These are phyloP conservation scores for Capronia epimyces DNA, from an alignment of 2,329 filamentous ascomycete species.

Conservation along the genomic window DNA sequence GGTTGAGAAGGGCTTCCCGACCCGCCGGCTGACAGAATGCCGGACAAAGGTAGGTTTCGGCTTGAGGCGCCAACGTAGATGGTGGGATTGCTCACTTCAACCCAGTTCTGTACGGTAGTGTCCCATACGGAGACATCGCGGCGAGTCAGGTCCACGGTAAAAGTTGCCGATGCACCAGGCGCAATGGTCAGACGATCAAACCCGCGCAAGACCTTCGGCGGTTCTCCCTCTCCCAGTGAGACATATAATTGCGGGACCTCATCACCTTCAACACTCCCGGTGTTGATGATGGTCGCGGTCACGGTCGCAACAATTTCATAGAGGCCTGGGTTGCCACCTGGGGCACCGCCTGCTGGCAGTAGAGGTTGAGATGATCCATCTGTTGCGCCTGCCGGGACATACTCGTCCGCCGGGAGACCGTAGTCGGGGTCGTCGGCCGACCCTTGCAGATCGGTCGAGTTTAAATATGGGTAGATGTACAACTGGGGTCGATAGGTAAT, in stretches of 20 bases:
- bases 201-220: slow-evolving; percentile 61
- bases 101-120: slow-evolving; percentile 73
- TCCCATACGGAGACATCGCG: slow-evolving; percentile 90
- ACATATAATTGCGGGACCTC: slow-evolving; percentile 62
- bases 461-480: slow-evolving; percentile 63
- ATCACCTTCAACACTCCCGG: slow-evolving; percentile 44
- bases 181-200: slow-evolving; percentile 73
- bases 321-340: slow-evolving; percentile 55
- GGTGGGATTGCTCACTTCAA: slow-evolving; percentile 52
- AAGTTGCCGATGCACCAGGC: slow-evolving; percentile 62
- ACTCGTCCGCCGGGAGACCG: slow-evolving; percentile 46
- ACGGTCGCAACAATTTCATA: slow-evolving; percentile 49
- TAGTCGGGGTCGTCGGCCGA: slow-evolving; percentile 52
- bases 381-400: slow-evolving; percentile 47
- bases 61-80: slow-evolving; percentile 57
- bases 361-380: slow-evolving; percentile 53
- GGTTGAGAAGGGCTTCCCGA: slow-evolving; percentile 1
- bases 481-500: slow-evolving; percentile 41
- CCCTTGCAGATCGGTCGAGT: slow-evolving; percentile 51
- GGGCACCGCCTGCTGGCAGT: slow-evolving; percentile 53
- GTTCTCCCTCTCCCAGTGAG: slow-evolving; percentile 71
- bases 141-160: slow-evolving; percentile 64
- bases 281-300: slow-evolving; percentile 48
- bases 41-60: slow-evolving; percentile 50
- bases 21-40: slow-evolving; percentile 31